Conservation (phyloP, 768 basidiomycete genomes). For the Psilocybe tampanensis region DNA sequence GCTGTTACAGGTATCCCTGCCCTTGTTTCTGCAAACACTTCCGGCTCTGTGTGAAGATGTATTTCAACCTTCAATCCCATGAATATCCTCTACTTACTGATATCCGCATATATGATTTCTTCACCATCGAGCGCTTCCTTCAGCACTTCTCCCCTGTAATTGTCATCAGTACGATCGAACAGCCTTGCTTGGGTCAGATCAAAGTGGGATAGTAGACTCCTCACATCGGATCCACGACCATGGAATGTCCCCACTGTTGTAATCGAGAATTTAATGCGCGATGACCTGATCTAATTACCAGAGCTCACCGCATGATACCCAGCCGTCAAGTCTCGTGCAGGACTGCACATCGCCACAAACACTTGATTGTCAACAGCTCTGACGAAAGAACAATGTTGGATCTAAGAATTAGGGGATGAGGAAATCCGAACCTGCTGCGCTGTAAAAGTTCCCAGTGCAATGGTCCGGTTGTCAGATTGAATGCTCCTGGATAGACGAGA, state of each 20-base stretch:
- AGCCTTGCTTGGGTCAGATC: no score
- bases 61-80: background rate
- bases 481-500: conserved; percentile 91
- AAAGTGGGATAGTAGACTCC: no score
- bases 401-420: background rate
- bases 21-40: conserved; percentile 64
- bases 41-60: conserved; percentile 43
- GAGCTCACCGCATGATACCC: conserved; percentile 83
- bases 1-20: conserved; percentile 88
- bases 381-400: conserved; percentile 2
- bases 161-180: conserved; percentile 8
- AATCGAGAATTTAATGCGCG: background rate
- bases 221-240: conserved; percentile 89
- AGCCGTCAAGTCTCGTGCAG: conserved; percentile 81
- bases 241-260: conserved; percentile 83
- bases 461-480: conserved; percentile 95
- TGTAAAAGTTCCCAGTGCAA: conserved; percentile 95
- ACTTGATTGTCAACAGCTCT: conserved; percentile 97
- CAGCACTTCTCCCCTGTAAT: conserved; percentile 69
- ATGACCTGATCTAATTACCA: background rate
- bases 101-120: conserved; percentile 75
- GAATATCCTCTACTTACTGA: conserved; percentile 58
- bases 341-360: conserved; percentile 95
- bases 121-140: conserved; percentile 77
- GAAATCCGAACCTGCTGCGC: conserved; percentile 67